Conservation (phyloP, 768 basidiomycete genomes). For the Mycena vitilis region DNA sequence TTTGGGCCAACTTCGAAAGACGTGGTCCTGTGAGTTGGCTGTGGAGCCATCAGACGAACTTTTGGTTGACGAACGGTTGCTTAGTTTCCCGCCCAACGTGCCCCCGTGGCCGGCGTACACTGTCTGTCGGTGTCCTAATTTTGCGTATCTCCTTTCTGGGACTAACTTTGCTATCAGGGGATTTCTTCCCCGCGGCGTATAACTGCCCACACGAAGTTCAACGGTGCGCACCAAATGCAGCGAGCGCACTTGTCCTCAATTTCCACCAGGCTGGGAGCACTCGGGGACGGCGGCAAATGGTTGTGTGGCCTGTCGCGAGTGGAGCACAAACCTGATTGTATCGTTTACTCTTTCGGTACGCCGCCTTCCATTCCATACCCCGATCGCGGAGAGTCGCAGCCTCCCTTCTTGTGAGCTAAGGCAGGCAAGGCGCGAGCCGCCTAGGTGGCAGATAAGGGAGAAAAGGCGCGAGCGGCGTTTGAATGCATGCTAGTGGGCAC, state of each 20-base stretch:
- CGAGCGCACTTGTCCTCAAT: not conserved
- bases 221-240: constrained; percentile 44
- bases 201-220: constrained; percentile 64
- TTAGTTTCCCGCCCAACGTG: constrained; percentile 63
- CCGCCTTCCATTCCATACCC: not conserved
- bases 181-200: constrained; percentile 64
- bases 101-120: constrained; percentile 70
- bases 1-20: constrained; percentile 65
- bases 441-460: no score
- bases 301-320: constrained; percentile 71
- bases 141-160: not conserved
- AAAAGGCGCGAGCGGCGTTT: no score
- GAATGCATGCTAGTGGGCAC: no score
- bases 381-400: no score
- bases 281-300: constrained; percentile 81
- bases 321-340: constrained; percentile 63
- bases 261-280: constrained; percentile 50
- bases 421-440: no score
- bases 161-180: constrained; percentile 52
- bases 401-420: no score
- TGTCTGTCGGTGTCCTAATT: constrained; percentile 55
- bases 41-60: constrained; percentile 22
- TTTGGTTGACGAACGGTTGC: constrained; percentile 1
- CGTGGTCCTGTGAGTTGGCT: constrained; percentile 55
- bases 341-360: constrained; percentile 72